Conservation (phyloP, 2,329 filamentous ascomycete genomes). For the Malbranchea zuffiana region DNA sequence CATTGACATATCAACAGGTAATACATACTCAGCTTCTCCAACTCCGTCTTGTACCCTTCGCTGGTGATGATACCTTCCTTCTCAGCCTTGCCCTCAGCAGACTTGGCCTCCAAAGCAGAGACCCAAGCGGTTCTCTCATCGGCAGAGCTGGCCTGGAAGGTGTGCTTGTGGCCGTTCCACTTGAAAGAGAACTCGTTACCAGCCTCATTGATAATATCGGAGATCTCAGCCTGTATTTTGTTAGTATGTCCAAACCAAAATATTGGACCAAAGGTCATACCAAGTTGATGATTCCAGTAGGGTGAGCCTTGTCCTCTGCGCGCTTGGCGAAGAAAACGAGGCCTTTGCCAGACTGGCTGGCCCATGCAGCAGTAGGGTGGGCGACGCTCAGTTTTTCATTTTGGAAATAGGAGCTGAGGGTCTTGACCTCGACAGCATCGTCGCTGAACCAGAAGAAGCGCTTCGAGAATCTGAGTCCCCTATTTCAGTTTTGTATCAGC, state of each 20-base stretch:
- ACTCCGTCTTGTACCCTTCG: conserved; percentile 78
- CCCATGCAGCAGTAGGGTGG: conserved; percentile 77
- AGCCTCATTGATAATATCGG: conserved; percentile 66
- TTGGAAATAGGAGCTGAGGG: conserved; percentile 67
- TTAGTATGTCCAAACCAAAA: background rate
- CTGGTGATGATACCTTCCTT: conserved; percentile 61
- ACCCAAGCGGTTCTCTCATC: conserved; percentile 91
- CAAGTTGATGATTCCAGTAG: conserved; percentile 72
- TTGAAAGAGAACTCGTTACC: conserved; percentile 76
- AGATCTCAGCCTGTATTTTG: conserved; percentile 47
- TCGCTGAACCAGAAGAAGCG: conserved; percentile 82
- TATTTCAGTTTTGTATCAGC: conserved; percentile 28
- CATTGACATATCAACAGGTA: conserved; percentile 41
- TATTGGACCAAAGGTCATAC: conserved; percentile 37
- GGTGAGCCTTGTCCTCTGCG: conserved; percentile 66
- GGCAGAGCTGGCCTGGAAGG: conserved; percentile 67
- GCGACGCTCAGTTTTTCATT: conserved; percentile 74
- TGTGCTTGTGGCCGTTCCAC: conserved; percentile 79
- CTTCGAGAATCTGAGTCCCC: conserved; percentile 83
- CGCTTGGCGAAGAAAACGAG: conserved; percentile 86
- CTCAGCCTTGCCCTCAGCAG: conserved; percentile 72
- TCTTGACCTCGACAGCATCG: conserved; percentile 61
- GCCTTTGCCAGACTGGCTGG: conserved; percentile 86
- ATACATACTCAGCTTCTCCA: conserved; percentile 57
- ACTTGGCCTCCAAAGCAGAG: conserved; percentile 67